Base-by-base conservation (phyloP, 768 basidiomycete species). In the Sistotremastrum niveocremeum region DNA sequence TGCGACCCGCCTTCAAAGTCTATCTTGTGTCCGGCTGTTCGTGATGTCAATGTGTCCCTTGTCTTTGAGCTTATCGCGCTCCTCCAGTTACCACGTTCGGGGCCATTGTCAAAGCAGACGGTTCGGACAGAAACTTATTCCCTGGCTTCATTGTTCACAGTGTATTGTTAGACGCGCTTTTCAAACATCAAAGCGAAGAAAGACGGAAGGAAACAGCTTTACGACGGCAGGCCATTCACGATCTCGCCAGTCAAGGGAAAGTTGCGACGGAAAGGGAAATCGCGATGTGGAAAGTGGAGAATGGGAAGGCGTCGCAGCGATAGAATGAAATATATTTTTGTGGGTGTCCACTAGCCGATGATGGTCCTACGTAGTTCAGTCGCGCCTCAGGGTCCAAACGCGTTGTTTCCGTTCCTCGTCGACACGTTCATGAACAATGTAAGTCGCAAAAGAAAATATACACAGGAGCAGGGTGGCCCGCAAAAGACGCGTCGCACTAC, bases 201-300 rank as follows among this genome's bases (percentile, higher is more conserved):
- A 76, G 88, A 31, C 62, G 66, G 48, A 71, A 76, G 46, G 86
- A 91, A 58, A 77, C 81, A 51, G 62, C 69, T 9, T 62, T 90
- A 36, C 77, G 88, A 35, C 71, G 75, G 44, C 70, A 84, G 59
- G 88, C 88, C 7, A 70, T 82, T 37, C 66, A 80, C 34, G 85
- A 86, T 46, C 71, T 93, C 41, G 77, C 81, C 11, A 71, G 76
- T 36, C 74, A 75, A 49, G 88, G 88, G 29, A 65, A 84, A 39
- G 72, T 91, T 45, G 76, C 77, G 2, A 89, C 87, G 5, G 88
- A 93, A 61, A 77, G 82, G 6, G 86, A 84, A 51, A 90, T 91
- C 33, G 69, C 76, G 33, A 78, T 76, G 58, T 93, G 88, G 88
- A 81, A 73, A 57, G 73, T 66, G 46, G 65, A 69, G 52, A 63